Evolutionary conservation across 2,329 filamentous ascomycete genomes (phyloP).

Genomic region (Colletotrichum sp.): DNA sequence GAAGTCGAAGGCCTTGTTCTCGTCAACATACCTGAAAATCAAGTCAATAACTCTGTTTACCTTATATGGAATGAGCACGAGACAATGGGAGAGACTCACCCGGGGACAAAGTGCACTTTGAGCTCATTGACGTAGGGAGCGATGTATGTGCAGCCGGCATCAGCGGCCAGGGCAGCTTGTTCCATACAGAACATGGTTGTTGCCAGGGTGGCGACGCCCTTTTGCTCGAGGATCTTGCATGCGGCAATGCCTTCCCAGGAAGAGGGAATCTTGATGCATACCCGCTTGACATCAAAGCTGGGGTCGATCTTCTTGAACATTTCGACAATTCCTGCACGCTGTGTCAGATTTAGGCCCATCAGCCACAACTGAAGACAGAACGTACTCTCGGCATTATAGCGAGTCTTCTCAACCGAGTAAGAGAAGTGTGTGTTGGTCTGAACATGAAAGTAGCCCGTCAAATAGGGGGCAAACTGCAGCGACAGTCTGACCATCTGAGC

Average conservation of each 20-base stretch:
- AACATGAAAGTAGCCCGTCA: constrained; percentile 60
- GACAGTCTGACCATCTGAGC: constrained; percentile 61
- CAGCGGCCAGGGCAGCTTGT: constrained; percentile 62
- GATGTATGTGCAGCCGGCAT: constrained; percentile 64
- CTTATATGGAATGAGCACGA: neutral
- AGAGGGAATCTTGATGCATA: constrained; percentile 68
- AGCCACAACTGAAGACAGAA: neutral
- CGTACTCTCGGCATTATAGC: constrained; percentile 56
- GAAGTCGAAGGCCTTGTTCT: constrained; percentile 54
- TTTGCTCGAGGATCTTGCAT: constrained; percentile 55
- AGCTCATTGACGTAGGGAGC: constrained; percentile 71
- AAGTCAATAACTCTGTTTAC: neutral
- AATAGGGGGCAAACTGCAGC: constrained; percentile 51
- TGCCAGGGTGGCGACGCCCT: constrained; percentile 62
- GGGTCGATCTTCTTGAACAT: constrained; percentile 50
- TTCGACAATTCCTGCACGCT: constrained; percentile 51
- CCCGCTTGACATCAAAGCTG: constrained; percentile 47
- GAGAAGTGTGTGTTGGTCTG: constrained; percentile 64
- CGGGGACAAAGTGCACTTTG: constrained; percentile 62
- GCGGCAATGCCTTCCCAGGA: constrained; percentile 70
- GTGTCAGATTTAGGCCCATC: neutral
- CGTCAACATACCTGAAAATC: constrained; percentile 48
- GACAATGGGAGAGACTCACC: constrained; percentile 34
- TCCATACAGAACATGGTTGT: constrained; percentile 68
- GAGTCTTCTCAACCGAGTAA: constrained; percentile 52